Evolutionary conservation across 768 basidiomycete genomes (phyloP).

Genomic region (Holtermannia corniformis): DNA sequence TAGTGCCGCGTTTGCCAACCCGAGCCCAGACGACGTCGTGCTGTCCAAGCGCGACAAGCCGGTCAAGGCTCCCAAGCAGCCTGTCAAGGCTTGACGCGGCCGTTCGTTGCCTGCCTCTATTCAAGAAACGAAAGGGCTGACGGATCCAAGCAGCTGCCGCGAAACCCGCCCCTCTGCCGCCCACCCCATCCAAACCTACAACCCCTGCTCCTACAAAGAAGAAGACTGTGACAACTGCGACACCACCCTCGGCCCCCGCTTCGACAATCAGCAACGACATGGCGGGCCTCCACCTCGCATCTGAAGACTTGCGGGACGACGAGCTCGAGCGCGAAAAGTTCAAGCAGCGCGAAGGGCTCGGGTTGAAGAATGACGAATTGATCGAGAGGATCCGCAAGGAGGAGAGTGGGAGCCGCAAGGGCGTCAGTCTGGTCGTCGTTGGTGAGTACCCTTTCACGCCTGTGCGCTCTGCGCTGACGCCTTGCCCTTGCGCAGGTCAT

Average conservation of each 20-base stretch:
- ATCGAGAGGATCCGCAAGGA: slow-evolving; percentile 64
- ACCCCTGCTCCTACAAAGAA: slow-evolving; percentile 14
- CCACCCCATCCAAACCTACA: too few relatives aligned
- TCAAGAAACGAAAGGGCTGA: neutral
- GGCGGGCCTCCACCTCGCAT: slow-evolving; percentile 56
- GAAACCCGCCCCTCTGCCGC: slow-evolving; percentile 14
- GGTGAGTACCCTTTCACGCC: slow-evolving; percentile 48
- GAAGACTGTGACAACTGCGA: neutral
- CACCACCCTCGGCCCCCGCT: slow-evolving; percentile 15
- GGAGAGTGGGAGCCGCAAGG: slow-evolving; percentile 49
- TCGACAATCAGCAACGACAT: slow-evolving; percentile 48
- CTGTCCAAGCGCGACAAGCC: slow-evolving; percentile 68
- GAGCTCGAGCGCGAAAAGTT: slow-evolving; percentile 33
- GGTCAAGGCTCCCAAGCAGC: too few relatives aligned
- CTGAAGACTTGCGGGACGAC: slow-evolving; percentile 44
- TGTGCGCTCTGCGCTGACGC: neutral
- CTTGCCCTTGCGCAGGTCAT: too few relatives aligned
- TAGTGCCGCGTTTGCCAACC: slow-evolving; percentile 58
- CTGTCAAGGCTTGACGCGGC: too few relatives aligned
- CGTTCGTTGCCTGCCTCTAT: neutral
- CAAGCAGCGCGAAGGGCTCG: slow-evolving; percentile 50
- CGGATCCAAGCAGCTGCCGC: neutral
- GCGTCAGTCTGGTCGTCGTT: slow-evolving; percentile 79
- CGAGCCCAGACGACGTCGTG: slow-evolving; percentile 87
- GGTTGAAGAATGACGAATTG: slow-evolving; percentile 66